phyloP scores from a whole-genome alignment of 352 stramenopile species.

The Hyaloperonospora arabidopsidis region DNA sequence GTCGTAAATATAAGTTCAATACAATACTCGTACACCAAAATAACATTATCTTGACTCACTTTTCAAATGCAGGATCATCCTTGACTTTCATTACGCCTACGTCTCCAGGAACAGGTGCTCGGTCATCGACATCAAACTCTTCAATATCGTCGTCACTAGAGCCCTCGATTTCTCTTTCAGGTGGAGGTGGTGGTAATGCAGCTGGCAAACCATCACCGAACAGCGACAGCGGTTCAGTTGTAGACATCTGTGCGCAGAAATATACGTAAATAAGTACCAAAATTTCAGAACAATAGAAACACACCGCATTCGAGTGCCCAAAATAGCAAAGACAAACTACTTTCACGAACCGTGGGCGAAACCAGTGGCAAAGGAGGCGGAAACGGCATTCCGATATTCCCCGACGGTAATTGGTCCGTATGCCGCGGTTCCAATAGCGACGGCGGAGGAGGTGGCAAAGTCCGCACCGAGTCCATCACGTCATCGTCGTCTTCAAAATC shows the following conservation, averaged over 20 bases:
- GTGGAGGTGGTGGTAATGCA: constrained; percentile 33
- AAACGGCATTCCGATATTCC: constrained; percentile 50
- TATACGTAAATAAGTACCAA: constrained; percentile 18
- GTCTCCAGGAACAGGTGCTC: constrained; percentile 10
- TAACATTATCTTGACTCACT: constrained; percentile 27
- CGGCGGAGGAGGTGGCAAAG: constrained; percentile 18
- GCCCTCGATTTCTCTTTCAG: constrained; percentile 42
- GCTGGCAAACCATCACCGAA: constrained; percentile 45
- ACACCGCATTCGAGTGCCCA: background rate
- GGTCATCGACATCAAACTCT: constrained; percentile 33
- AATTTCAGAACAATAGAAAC: background rate
- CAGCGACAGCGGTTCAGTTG: constrained; percentile 37
- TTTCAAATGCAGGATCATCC: constrained; percentile 68
- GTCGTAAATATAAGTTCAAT: background rate
- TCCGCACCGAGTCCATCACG: too few species aligned
- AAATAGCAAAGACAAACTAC: background rate
- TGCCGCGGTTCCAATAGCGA: constrained; percentile 23
- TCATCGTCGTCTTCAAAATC: too few species aligned
- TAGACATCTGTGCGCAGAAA: constrained; percentile 20
- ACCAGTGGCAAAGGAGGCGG: constrained; percentile 35
- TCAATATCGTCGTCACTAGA: constrained; percentile 57
- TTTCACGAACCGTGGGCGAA: constrained; percentile 48
- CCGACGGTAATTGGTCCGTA: constrained; percentile 19
- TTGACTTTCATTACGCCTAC: constrained; percentile 64
- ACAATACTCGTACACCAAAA: background rate